phyloP scores from a whole-genome alignment of 2,329 filamentous ascomycete genomes.

The Fusarium aywerte region DNA sequence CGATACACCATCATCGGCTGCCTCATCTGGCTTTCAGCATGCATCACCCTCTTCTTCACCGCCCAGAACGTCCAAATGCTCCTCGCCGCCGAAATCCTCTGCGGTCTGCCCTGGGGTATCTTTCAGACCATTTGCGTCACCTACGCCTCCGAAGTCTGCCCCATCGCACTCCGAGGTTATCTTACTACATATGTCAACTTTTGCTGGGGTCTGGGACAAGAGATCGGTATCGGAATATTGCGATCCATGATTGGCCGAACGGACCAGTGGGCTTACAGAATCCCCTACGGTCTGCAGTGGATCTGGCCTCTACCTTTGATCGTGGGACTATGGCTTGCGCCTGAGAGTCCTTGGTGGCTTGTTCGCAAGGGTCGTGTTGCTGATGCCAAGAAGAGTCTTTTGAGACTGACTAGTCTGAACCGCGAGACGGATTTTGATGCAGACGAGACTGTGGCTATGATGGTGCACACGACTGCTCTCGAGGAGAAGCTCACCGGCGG shows the following conservation, averaged over 20 bases:
- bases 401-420: conserved; percentile 71
- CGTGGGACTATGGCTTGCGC: conserved; percentile 73
- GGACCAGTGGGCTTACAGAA: conserved; percentile 76
- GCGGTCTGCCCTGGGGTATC: conserved; percentile 40
- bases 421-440: conserved; percentile 78
- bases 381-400: conserved; percentile 73
- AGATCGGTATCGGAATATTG: conserved; percentile 79
- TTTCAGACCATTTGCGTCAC: conserved; percentile 43
- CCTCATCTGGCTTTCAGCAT: conserved; percentile 30
- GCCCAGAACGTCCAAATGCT: conserved; percentile 39
- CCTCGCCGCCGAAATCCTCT: conserved; percentile 38
- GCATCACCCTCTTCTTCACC: conserved; percentile 42
- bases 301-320: conserved; percentile 78
- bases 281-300: conserved; percentile 80
- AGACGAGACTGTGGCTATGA: conserved; percentile 89
- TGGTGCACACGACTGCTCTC: conserved; percentile 86
- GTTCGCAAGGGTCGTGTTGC: conserved; percentile 72
- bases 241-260: conserved; percentile 71
- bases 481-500: conserved; percentile 80
- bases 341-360: conserved; percentile 79
- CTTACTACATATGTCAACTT: conserved; percentile 81
- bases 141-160: conserved; percentile 67
- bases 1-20: conserved; percentile 40
- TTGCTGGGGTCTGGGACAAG: conserved; percentile 79
- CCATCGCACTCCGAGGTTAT: conserved; percentile 75